Conservation (phyloP, 202 grass and related monocot genomes). For the Setaria italica region DNA sequence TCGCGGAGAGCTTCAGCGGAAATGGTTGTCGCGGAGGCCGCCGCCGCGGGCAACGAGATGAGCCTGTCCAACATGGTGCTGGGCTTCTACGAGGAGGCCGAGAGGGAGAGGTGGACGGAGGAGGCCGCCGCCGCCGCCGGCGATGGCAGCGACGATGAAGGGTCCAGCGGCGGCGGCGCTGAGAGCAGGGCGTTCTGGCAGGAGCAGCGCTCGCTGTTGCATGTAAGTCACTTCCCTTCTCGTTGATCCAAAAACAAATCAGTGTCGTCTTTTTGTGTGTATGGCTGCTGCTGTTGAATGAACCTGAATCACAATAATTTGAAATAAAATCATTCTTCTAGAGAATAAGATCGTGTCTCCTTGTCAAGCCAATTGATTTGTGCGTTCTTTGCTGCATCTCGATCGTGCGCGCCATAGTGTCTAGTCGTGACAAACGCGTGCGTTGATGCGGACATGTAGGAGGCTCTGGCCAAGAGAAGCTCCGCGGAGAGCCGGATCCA, state of each 20-base stretch:
- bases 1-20: not conserved
- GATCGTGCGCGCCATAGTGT: not conserved
- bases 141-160: conserved; percentile 38
- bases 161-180: not conserved
- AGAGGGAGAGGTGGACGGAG: conserved; percentile 32
- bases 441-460: conserved; percentile 45
- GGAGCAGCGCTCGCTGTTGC: conserved; percentile 52
- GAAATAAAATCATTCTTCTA: not conserved
- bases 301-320: not conserved
- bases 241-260: not conserved
- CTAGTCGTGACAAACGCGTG: not conserved
- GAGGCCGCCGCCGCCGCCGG: not conserved
- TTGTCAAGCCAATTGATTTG: not conserved
- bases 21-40: conserved; percentile 24
- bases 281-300: not conserved
- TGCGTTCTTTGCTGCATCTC: conserved; percentile 13
- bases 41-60: conserved; percentile 44
- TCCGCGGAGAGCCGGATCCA: conserved; percentile 60
- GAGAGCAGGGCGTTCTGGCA: conserved; percentile 62
- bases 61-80: conserved; percentile 67
- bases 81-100: conserved; percentile 65
- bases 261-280: not conserved
- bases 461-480: conserved; percentile 57
- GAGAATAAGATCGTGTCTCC: not conserved
- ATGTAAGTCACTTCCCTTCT: conserved; percentile 40